Conservation (phyloP, 2,329 filamentous ascomycete species). For the Monosporascus sp. region DNA sequence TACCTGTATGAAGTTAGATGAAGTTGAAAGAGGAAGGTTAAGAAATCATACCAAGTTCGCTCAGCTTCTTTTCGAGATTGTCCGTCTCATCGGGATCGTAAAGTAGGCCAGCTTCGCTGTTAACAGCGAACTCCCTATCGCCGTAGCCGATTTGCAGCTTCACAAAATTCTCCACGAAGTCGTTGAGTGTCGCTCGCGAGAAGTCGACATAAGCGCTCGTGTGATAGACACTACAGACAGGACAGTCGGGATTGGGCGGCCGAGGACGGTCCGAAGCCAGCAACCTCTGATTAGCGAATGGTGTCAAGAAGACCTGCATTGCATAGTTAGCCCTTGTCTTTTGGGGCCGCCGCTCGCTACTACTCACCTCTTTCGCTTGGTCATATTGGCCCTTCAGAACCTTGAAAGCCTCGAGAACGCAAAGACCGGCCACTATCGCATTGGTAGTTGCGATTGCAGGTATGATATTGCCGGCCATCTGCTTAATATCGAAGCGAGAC, state of each 20-base stretch:
- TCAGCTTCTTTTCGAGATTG: slow-evolving; percentile 74
- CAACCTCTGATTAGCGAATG: slow-evolving; percentile 53
- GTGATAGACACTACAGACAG: slow-evolving; percentile 74
- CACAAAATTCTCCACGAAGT: slow-evolving; percentile 73
- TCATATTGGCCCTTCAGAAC: slow-evolving; percentile 68
- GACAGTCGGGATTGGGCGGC: slow-evolving; percentile 73
- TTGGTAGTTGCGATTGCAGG: slow-evolving; percentile 98
- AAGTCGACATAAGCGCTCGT: slow-evolving; percentile 63
- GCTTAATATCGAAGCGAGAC: slow-evolving; percentile 94
- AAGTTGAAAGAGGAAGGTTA: slow-evolving; percentile 1
- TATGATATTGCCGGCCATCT: slow-evolving; percentile 99
- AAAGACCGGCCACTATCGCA: slow-evolving; percentile 88
- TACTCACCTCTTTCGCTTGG: slow-evolving; percentile 65
- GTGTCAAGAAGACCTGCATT: slow-evolving; percentile 69
- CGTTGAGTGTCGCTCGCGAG: slow-evolving; percentile 65
- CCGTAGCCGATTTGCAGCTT: slow-evolving; percentile 68
- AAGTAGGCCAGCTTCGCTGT: slow-evolving; percentile 68
- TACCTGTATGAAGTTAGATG: slow-evolving; percentile 40
- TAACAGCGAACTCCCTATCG: slow-evolving; percentile 72
- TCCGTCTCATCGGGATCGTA: slow-evolving; percentile 89
- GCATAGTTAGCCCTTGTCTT: slow-evolving; percentile 5
- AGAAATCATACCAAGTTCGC: slow-evolving; percentile 57
- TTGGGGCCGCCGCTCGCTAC: background rate
- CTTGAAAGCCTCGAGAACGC: slow-evolving; percentile 89
- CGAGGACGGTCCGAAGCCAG: slow-evolving; percentile 53